Conservation (phyloP, 2,329 filamentous ascomycete genomes). For the Sclerotinia borealis region DNA sequence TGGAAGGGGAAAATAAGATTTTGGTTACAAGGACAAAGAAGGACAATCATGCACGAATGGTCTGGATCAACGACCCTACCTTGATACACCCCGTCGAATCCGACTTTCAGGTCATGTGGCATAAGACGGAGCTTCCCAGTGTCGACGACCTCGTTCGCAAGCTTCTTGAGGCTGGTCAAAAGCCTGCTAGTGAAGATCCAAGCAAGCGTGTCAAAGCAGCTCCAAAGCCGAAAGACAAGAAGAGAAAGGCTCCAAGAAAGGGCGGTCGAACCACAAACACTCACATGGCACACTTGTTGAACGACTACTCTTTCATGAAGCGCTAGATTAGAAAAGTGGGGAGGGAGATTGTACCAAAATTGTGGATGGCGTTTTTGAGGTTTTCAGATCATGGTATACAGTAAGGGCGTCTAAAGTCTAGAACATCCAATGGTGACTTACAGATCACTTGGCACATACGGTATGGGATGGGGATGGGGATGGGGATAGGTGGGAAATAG, state of each 20-base stretch:
- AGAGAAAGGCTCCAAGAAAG: conserved; percentile 32
- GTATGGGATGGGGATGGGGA: background rate
- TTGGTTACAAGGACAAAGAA: conserved; percentile 89
- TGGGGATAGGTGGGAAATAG: background rate
- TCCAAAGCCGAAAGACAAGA: conserved; percentile 34
- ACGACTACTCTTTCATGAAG: conserved; percentile 30
- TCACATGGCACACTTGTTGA: conserved; percentile 33
- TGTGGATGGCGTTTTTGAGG: background rate
- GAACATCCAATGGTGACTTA: background rate
- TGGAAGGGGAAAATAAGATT: conserved; percentile 74
- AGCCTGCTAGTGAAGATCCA: conserved; percentile 35
- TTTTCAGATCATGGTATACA: background rate
- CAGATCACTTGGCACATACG: background rate
- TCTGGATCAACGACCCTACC: conserved; percentile 83
- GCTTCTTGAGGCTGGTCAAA: conserved; percentile 35
- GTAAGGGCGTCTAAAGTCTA: background rate
- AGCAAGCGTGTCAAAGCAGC: conserved; percentile 33
- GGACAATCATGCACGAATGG: conserved; percentile 75
- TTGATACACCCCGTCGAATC: conserved; percentile 69
- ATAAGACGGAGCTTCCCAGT: conserved; percentile 63
- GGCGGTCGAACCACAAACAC: conserved; percentile 33
- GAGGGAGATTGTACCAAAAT: background rate
- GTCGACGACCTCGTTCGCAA: conserved; percentile 37
- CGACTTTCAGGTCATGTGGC: conserved; percentile 81
- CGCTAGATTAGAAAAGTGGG: conserved; percentile 10